phyloP scores from a whole-genome alignment of 805 yeast species.

The Lachancea cidri region DNA sequence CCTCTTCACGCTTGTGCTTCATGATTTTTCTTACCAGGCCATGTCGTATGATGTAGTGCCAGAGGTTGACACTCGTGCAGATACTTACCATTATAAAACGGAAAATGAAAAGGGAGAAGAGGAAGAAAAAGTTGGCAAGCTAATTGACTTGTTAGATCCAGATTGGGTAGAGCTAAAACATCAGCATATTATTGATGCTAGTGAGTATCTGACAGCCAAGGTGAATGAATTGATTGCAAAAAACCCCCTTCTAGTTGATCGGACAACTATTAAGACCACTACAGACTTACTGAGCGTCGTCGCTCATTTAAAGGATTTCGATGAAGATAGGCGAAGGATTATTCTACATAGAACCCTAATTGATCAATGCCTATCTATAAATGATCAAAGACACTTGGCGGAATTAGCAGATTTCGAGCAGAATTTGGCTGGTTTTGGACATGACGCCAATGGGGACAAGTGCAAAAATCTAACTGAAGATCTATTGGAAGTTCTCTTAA shows the following conservation, averaged over 20 bases:
- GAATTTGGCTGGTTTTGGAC: conserved; percentile 67
- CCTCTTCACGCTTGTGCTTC: conserved; percentile 74
- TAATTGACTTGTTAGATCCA: conserved; percentile 53
- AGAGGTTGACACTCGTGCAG: conserved; percentile 38
- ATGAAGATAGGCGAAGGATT: conserved; percentile 57
- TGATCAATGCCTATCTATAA: conserved; percentile 58
- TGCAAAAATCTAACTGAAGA: conserved; percentile 56
- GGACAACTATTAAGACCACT: conserved; percentile 57
- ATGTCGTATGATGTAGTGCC: conserved; percentile 74
- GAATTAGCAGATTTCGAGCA: conserved; percentile 85
- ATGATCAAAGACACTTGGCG: conserved; percentile 54
- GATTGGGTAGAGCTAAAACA: conserved; percentile 72
- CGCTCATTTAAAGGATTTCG: conserved; percentile 62
- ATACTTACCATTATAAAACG: conserved; percentile 47
- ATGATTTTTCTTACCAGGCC: conserved; percentile 88
- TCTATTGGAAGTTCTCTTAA: conserved; percentile 49
- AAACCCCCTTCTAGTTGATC: conserved; percentile 71
- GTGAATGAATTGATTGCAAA: conserved; percentile 62
- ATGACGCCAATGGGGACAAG: conserved; percentile 60
- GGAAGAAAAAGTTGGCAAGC: conserved; percentile 42
- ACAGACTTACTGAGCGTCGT: conserved; percentile 72
- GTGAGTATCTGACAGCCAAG: conserved; percentile 52
- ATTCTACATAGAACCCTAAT: conserved; percentile 56
- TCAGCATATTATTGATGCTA: conserved; percentile 68
- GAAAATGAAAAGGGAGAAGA: conserved; percentile 48